Conservation (phyloP, 805 yeast species). For the Torulaspora indica region DNA sequence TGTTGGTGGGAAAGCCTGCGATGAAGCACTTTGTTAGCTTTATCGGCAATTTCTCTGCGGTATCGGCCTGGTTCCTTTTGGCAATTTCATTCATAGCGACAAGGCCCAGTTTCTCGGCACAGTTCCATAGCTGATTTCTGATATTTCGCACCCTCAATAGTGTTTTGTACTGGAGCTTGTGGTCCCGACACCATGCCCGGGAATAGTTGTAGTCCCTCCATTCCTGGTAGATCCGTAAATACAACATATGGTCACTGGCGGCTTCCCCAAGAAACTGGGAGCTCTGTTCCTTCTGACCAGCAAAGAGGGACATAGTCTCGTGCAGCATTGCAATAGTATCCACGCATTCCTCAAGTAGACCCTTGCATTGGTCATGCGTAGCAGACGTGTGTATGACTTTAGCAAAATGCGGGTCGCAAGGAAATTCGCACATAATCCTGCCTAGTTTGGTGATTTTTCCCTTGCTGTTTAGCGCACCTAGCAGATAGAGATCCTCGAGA, state of each 20-base stretch:
- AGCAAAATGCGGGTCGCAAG: slow-evolving; percentile 86
- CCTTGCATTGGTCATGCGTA: slow-evolving; percentile 42
- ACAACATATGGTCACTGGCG: slow-evolving; percentile 69
- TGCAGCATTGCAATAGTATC: slow-evolving; percentile 80
- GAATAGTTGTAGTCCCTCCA: slow-evolving; percentile 70
- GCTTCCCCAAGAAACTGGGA: slow-evolving; percentile 46
- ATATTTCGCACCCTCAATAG: slow-evolving; percentile 65
- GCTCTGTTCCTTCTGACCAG: slow-evolving; percentile 21
- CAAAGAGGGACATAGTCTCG: slow-evolving; percentile 53
- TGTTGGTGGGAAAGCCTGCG: slow-evolving; percentile 34
- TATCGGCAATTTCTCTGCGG: slow-evolving; percentile 1
- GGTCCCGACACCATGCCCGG: slow-evolving; percentile 78
- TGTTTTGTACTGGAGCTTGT: slow-evolving; percentile 71
- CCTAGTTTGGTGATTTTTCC: slow-evolving; percentile 80
- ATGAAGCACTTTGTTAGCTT: slow-evolving; percentile 28
- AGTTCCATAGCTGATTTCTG: slow-evolving; percentile 57
- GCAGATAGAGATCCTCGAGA: slow-evolving; percentile 71
- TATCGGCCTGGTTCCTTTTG: slow-evolving; percentile 6
- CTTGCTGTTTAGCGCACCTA: slow-evolving; percentile 78
- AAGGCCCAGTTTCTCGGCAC: slow-evolving; percentile 45
- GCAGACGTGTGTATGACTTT: slow-evolving; percentile 66
- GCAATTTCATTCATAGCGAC: slow-evolving; percentile 20
- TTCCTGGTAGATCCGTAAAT: slow-evolving; percentile 68
- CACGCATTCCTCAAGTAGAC: slow-evolving; percentile 58
- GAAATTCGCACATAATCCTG: slow-evolving; percentile 82